Evolutionary conservation across 1,284 basidiomycete species (phyloP).

Genomic region (Pascua guehoae): DNA sequence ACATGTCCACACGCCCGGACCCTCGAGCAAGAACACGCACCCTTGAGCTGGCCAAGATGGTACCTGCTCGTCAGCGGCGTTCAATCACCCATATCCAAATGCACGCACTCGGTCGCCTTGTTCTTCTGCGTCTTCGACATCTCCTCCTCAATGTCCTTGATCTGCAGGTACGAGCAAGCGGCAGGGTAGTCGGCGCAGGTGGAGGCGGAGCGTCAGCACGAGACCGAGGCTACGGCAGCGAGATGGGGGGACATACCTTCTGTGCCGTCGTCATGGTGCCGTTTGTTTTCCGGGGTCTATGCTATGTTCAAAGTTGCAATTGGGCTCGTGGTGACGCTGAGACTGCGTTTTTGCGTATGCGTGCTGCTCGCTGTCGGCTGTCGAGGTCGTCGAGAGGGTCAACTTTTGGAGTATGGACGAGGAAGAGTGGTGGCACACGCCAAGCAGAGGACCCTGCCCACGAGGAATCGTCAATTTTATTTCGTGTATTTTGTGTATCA

Average conservation of each 20-base stretch:
- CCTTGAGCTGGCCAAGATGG: constrained; percentile 91
- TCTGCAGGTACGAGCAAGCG: constrained; percentile 19
- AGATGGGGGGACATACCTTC: constrained; percentile 29
- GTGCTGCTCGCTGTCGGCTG: no score
- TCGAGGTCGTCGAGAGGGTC: no score
- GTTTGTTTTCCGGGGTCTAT: not conserved
- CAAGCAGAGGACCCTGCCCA: no score
- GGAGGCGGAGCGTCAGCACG: not conserved
- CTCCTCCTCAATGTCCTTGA: constrained; percentile 51
- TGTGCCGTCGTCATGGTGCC: constrained; percentile 48
- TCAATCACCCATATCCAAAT: constrained; percentile 9
- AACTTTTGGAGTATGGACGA: no score
- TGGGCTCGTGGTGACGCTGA: no score
- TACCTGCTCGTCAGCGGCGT: constrained; percentile 56
- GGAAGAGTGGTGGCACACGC: no score
- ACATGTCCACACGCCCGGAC: no score
- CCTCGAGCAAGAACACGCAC: constrained; percentile 25
- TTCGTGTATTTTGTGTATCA: no score
- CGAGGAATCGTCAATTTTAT: no score
- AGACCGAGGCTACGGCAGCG: not conserved
- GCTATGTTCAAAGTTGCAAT: not conserved
- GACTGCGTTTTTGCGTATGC: no score
- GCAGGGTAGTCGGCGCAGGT: not conserved
- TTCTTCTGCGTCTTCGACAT: constrained; percentile 70
- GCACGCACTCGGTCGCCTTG: constrained; percentile 60